Evolutionary conservation across 75 land plant genomes (phyloP).

Genomic region (Adiantum capillusveneris): DNA sequence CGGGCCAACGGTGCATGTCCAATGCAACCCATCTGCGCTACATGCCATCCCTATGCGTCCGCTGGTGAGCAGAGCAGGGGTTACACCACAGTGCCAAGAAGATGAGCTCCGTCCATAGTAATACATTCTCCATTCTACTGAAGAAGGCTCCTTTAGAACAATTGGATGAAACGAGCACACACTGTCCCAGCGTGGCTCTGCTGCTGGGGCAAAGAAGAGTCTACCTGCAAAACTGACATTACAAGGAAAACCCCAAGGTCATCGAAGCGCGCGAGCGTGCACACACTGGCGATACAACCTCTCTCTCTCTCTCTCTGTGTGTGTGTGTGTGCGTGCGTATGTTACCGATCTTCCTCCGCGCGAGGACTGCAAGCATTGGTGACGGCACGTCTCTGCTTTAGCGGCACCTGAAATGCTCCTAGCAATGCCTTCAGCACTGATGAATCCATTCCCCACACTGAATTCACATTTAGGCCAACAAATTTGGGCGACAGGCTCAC

Average conservation of each 20-base stretch:
- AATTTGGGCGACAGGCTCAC: too few species aligned
- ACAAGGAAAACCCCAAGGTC: neutral
- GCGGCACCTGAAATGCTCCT: too few species aligned
- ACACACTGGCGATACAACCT: too few species aligned
- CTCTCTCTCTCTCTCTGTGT: too few species aligned
- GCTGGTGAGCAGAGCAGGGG: slow-evolving; percentile 18
- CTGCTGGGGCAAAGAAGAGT: slow-evolving; percentile 12
- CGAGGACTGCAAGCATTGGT: too few species aligned
- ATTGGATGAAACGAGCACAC: slow-evolving; percentile 21
- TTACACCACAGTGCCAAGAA: slow-evolving; percentile 20
- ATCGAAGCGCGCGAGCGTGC: neutral
- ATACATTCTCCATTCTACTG: slow-evolving; percentile 24
- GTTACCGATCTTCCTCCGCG: too few species aligned
- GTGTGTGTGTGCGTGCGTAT: too few species aligned
- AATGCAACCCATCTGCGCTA: slow-evolving; percentile 16
- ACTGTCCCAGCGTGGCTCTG: slow-evolving; percentile 21
- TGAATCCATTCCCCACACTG: too few species aligned
- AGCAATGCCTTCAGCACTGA: too few species aligned
- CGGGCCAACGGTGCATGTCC: slow-evolving; percentile 16
- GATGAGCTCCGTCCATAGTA: slow-evolving; percentile 23
- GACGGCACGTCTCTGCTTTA: too few species aligned
- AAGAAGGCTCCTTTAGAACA: slow-evolving; percentile 12
- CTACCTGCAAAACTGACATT: slow-evolving; percentile 19
- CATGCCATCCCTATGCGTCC: slow-evolving; percentile 23
- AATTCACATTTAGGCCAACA: too few species aligned